Base-by-base conservation (phyloP, 306 rosid species). In the Citrullus amarus region DNA sequence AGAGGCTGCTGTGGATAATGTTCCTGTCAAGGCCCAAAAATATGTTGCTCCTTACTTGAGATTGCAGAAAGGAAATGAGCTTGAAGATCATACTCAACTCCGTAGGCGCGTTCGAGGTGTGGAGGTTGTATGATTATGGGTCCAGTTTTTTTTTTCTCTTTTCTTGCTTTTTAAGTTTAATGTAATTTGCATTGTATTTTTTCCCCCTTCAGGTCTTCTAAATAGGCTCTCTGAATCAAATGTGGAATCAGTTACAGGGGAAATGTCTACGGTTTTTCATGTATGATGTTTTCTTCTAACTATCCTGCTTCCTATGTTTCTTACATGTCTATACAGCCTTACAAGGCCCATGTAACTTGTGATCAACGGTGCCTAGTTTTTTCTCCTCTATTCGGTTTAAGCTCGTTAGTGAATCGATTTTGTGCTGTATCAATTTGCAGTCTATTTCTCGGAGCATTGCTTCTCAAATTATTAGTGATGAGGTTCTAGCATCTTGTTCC, bases 21-120 rank as follows among this genome's bases (percentile, higher is more conserved):
- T 41, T 78, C 51, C 84, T 6, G 66, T 75, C 83, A 78, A 62
- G 30, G 59, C 58, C 56, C 48, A 78, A 63, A 93, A 87, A 81
- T 93, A 93, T 84, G 78, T 88, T 60, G 90, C 90, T 9, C 98
- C 97, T 82, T 88, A 87, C 79, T 83, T 91, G 84, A 88, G 98
- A 86, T 81, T 88, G 34, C 86, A 87, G 56, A 88, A 88, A 65
- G 87, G 92, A 62, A 86, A 81, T 82, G 96, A 90, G 72, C 86
- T 90, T 58, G 88, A 87, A 82, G 96, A 93, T 89, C 84, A 90
- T 61, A 84, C 86, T 66, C 91, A 90, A 85, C 32, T 46, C 61
- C 80, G 80, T 6, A 46, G 80, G 46, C 74, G 80, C 13, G 69
- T 78, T 78, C 73, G 80, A 78, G 74, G 80, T 78, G 57, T 17